phyloP scores from a whole-genome alignment of 2,329 filamentous ascomycete genomes.

The Beauveria sp. region DNA sequence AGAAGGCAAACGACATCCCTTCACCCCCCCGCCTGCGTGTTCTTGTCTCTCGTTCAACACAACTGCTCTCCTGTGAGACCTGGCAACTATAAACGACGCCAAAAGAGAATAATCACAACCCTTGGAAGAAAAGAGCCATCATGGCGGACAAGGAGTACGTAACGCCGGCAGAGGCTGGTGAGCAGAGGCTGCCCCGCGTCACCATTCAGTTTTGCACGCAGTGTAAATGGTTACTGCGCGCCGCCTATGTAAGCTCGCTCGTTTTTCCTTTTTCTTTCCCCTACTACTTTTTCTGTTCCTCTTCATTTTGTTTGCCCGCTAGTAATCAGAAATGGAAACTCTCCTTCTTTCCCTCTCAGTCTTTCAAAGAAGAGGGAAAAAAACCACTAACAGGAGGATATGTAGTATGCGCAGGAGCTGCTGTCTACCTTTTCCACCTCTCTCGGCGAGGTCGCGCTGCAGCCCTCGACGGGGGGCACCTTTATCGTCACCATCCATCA shows the following conservation, averaged over 20 bases:
- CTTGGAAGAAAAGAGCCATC: too few species aligned
- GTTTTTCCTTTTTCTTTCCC: not conserved
- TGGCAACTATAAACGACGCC: too few species aligned
- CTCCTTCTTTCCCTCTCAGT: too few species aligned
- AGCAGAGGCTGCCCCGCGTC: constrained; percentile 51
- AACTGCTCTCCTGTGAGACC: not conserved
- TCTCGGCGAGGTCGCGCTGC: constrained; percentile 79
- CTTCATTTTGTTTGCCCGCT: not conserved
- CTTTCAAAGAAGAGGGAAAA: not conserved
- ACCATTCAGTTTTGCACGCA: constrained; percentile 91
- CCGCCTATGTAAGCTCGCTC: constrained; percentile 62
- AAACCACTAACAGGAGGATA: not conserved
- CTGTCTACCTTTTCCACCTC: constrained; percentile 82
- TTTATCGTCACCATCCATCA: constrained; percentile 64
- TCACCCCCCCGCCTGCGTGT: not conserved
- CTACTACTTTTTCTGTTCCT: not conserved
- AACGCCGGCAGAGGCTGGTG: not conserved
- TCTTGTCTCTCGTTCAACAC: not conserved
- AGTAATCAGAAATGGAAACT: not conserved
- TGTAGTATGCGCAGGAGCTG: constrained; percentile 85
- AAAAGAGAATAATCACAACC: too few species aligned
- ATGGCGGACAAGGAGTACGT: not conserved
- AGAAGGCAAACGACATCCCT: not conserved
- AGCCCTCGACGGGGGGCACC: constrained; percentile 75
- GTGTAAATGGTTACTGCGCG: constrained; percentile 85